Evolutionary conservation across 129 eudicot species (phyloP).

Genomic region (Logfia minima): DNA sequence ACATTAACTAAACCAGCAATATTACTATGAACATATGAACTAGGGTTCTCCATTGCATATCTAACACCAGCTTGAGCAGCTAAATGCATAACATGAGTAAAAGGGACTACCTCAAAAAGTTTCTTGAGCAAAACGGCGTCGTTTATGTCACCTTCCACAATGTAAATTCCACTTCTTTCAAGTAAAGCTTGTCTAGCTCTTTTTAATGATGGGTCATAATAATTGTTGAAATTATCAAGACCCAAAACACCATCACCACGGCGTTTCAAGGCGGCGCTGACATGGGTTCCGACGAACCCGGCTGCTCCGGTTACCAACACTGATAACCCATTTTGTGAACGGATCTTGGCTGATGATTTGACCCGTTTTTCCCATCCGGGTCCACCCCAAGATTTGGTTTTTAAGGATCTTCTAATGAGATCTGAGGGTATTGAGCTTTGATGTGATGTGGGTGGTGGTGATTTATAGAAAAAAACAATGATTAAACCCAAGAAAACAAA

Average conservation of each 20-base stretch:
- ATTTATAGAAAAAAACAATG: slow-evolving; percentile 52
- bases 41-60: slow-evolving; percentile 84
- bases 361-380: slow-evolving; percentile 75
- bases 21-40: slow-evolving; percentile 80
- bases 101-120: slow-evolving; percentile 60
- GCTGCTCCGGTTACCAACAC: slow-evolving; percentile 94
- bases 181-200: slow-evolving; percentile 67
- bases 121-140: slow-evolving; percentile 55
- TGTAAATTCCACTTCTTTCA: slow-evolving; percentile 63
- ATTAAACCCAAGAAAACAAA: slow-evolving; percentile 64
- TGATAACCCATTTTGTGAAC: slow-evolving; percentile 58
- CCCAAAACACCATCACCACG: slow-evolving; percentile 87
- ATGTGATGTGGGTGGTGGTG: slow-evolving; percentile 43
- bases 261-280: slow-evolving; percentile 70
- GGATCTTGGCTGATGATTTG: slow-evolving; percentile 56
- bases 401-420: slow-evolving; percentile 72
- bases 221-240: slow-evolving; percentile 67
- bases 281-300: slow-evolving; percentile 89
- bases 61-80: slow-evolving; percentile 94
- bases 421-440: slow-evolving; percentile 36
- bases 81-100: slow-evolving; percentile 91
- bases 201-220: slow-evolving; percentile 71
- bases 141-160: slow-evolving; percentile 89
- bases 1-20: slow-evolving; percentile 76
- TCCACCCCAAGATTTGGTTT: slow-evolving; percentile 59